Evolutionary conservation across 1,139 yeast species (phyloP).

Genomic region (Pichia sp.): DNA sequence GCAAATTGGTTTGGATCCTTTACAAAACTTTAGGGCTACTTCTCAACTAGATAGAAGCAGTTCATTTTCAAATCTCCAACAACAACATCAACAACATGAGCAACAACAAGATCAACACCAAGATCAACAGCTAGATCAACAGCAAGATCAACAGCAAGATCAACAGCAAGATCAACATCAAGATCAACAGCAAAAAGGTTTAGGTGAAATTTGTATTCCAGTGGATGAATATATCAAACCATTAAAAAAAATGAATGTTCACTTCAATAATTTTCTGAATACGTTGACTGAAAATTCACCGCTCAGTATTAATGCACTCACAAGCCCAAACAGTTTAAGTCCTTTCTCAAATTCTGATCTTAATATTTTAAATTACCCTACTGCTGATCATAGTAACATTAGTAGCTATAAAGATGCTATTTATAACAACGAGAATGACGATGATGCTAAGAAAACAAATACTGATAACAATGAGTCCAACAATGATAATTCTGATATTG

Average conservation of each 20-base stretch:
- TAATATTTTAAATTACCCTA: background rate
- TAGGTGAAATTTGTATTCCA: slow-evolving; percentile 42
- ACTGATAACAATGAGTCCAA: background rate
- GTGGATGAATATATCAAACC: slow-evolving; percentile 38
- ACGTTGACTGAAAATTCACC: slow-evolving; percentile 17
- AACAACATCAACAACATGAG: slow-evolving; percentile 7
- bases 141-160: too few species aligned
- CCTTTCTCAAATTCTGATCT: slow-evolving; percentile 3
- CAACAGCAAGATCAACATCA: too few species aligned
- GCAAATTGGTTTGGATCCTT: slow-evolving; percentile 29
- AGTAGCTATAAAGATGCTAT: background rate
- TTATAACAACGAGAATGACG: background rate
- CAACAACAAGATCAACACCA: background rate
- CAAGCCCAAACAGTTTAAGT: slow-evolving; percentile 10
- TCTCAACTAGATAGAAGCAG: slow-evolving; percentile 6
- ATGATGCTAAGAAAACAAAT: background rate
- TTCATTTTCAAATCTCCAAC: slow-evolving; percentile 3
- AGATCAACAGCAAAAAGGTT: slow-evolving; percentile 22
- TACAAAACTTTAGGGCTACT: slow-evolving; percentile 25
- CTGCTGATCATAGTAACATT: background rate
- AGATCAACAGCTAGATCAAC: background rate
- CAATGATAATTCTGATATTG: background rate
- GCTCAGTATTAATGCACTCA: background rate
- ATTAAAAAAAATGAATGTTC: slow-evolving; percentile 29
- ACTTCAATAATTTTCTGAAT: slow-evolving; percentile 27